Evolutionary conservation across 177 flowering plant species (phyloP).

Genomic region (Vitis hybrid): DNA sequence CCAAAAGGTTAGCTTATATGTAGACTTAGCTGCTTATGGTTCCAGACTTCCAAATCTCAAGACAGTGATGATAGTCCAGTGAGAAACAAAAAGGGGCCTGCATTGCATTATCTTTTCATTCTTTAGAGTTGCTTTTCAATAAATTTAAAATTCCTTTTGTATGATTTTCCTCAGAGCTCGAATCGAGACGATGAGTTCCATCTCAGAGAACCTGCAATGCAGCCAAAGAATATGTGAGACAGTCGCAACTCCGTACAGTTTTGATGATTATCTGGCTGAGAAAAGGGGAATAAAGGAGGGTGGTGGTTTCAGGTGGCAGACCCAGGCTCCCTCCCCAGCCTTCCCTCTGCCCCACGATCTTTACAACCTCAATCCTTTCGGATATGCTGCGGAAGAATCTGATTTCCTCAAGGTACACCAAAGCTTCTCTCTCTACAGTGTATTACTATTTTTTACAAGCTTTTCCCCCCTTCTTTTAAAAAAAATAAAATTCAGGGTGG

Average conservation of each 20-base stretch:
- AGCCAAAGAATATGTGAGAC: slow-evolving; percentile 38
- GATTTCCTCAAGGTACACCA: slow-evolving; percentile 37
- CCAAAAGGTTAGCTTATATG: slow-evolving; percentile 39
- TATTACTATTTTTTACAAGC: slow-evolving; percentile 3
- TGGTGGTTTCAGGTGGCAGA: slow-evolving; percentile 29
- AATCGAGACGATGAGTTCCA: slow-evolving; percentile 36
- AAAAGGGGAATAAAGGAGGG: slow-evolving; percentile 34
- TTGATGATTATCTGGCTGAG: slow-evolving; percentile 30
- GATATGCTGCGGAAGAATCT: slow-evolving; percentile 36
- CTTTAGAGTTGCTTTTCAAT: neutral
- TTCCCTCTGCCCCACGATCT: slow-evolving; percentile 31
- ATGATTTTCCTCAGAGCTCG: slow-evolving; percentile 25
- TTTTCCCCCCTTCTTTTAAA: too few relatives aligned
- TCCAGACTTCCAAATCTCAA: slow-evolving; percentile 9
- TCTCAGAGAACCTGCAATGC: slow-evolving; percentile 37
- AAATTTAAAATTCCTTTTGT: neutral
- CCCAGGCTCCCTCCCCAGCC: slow-evolving; percentile 8
- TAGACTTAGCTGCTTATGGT: neutral
- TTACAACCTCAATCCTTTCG: slow-evolving; percentile 30
- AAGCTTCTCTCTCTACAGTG: neutral
- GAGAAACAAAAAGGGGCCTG: slow-evolving; percentile 15
- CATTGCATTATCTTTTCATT: slow-evolving; percentile 6
- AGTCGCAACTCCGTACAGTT: slow-evolving; percentile 29
- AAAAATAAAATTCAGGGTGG: neutral
- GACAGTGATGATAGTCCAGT: slow-evolving; percentile 1